phyloP scores from a whole-genome alignment of 805 yeast species.

The Saccharomycopsis sp. region DNA sequence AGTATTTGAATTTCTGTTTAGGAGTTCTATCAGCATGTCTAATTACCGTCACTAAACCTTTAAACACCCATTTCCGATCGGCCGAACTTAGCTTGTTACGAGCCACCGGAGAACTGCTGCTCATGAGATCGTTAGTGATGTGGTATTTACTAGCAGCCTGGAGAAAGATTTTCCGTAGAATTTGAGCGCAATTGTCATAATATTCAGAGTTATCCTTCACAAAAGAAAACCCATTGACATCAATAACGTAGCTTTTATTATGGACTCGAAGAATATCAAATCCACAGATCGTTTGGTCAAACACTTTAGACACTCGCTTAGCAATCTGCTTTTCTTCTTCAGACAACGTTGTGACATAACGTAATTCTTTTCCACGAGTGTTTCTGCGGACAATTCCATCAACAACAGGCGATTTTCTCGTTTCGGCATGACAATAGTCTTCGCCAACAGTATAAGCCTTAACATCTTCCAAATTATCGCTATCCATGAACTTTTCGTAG shows the following conservation, averaged over 20 bases:
- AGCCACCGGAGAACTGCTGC: not conserved
- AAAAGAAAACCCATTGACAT: conserved; percentile 96
- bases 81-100: not conserved
- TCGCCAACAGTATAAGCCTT: conserved; percentile 97
- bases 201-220: conserved; percentile 87
- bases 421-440: conserved; percentile 91
- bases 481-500: conserved; percentile 94
- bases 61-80: conserved; percentile 88
- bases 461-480: conserved; percentile 97
- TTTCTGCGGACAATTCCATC: conserved; percentile 97
- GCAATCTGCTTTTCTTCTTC: conserved; percentile 80
- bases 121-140: not conserved
- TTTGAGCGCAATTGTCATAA: conserved; percentile 76
- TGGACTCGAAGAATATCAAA: conserved; percentile 87
- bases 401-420: conserved; percentile 98
- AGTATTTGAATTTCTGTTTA: conserved; percentile 93
- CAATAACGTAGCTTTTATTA: conserved; percentile 87
- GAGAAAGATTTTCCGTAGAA: conserved; percentile 63
- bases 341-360: conserved; percentile 77
- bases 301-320: conserved; percentile 59
- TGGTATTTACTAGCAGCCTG: conserved; percentile 12
- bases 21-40: conserved; percentile 99
- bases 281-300: conserved; percentile 94
- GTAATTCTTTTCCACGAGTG: conserved; percentile 93
- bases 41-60: conserved; percentile 84